Conservation (phyloP, 140 eudicot genomes). For the Erigeron philadelphicus region DNA sequence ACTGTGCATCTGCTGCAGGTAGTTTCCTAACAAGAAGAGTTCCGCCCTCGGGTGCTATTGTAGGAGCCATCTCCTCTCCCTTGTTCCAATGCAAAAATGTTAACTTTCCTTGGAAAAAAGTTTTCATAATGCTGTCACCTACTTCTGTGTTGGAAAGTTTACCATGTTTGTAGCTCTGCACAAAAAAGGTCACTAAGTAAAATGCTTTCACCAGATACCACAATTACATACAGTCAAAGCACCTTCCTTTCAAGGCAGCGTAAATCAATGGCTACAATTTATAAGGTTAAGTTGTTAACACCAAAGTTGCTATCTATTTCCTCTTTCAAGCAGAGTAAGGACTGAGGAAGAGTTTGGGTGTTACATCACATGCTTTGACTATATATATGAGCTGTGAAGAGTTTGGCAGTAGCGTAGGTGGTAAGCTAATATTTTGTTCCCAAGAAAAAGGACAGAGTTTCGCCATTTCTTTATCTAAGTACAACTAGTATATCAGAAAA, state of each 20-base stretch:
- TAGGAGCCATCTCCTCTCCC: constrained; percentile 78
- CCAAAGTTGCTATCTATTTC: neutral
- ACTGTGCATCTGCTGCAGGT: constrained; percentile 63
- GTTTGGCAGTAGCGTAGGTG: constrained; percentile 5
- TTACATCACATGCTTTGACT: neutral
- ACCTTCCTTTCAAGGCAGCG: constrained; percentile 14
- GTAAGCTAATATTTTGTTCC: neutral
- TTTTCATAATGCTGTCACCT: constrained; percentile 42
- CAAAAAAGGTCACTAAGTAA: neutral
- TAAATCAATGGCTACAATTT: neutral
- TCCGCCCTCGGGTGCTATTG: constrained; percentile 62
- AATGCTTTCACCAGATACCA: constrained; percentile 6
- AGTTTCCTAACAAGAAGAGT: constrained; percentile 85
- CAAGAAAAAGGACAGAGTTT: neutral
- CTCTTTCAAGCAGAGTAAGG: neutral
- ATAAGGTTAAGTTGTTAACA: neutral
- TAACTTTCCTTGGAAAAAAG: constrained; percentile 47
- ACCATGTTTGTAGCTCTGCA: constrained; percentile 51
- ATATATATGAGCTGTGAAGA: neutral
- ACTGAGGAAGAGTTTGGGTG: neutral
- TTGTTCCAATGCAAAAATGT: constrained; percentile 75
- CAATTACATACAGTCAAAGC: constrained; percentile 4
- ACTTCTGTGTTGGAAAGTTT: constrained; percentile 36
- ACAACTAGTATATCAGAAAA: neutral
- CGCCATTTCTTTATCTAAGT: neutral